Conservation (phyloP, 805 yeast species). For the Saccharomyces mikatae region DNA sequence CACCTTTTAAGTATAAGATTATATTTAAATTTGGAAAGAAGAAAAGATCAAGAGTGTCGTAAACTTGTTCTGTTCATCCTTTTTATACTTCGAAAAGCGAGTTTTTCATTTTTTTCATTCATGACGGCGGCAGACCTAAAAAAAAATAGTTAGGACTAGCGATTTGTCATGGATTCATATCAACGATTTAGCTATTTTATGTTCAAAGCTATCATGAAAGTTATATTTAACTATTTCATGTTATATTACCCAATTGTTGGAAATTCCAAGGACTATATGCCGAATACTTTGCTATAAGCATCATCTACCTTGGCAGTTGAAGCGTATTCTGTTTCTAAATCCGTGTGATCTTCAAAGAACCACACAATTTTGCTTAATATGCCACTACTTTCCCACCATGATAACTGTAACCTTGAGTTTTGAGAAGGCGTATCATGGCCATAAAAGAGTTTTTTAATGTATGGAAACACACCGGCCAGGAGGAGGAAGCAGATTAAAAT, state of each 20-base stretch:
- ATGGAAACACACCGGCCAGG: neutral
- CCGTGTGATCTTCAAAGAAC: conserved; percentile 14
- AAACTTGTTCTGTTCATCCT: neutral
- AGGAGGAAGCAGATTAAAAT: neutral
- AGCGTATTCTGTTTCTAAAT: conserved; percentile 1
- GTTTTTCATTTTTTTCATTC: neutral
- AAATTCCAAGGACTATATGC: conserved; percentile 3
- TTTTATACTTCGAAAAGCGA: neutral
- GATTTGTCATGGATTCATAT: neutral
- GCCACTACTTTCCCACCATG: conserved; percentile 22
- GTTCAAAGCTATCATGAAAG: neutral
- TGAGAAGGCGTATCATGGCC: neutral
- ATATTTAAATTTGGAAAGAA: neutral
- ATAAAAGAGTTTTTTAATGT: neutral
- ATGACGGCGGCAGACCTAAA: neutral
- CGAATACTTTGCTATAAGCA: conserved; percentile 20
- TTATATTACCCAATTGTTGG: neutral
- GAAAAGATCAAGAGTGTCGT: neutral
- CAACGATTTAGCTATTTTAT: neutral
- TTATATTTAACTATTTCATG: neutral
- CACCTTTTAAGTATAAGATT: neutral
- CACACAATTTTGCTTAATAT: conserved; percentile 15
- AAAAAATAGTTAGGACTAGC: neutral
- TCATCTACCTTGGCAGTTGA: conserved; percentile 2
- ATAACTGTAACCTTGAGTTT: conserved; percentile 2